These are phyloP conservation scores for Xylariaceae sp. DNA, from an alignment of 2,329 filamentous ascomycete species.

Conservation along the genomic window DNA sequence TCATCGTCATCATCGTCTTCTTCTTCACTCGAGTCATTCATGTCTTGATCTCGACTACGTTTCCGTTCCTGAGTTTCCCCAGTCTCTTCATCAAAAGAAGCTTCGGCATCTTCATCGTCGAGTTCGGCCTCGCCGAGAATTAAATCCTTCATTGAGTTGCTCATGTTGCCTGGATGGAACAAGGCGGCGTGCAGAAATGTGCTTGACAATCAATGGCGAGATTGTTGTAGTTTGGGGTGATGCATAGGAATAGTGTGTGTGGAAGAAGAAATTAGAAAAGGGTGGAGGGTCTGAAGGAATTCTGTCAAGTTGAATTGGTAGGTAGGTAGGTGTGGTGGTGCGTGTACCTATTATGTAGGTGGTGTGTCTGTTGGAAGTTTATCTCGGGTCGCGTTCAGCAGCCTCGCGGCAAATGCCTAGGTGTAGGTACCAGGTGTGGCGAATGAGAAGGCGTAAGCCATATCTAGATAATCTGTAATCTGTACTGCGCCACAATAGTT, in stretches of 20 bases:
- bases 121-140: conserved; percentile 82
- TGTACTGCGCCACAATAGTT: no score
- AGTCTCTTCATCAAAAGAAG: conserved; percentile 72
- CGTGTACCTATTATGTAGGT: no score
- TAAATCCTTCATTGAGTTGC: conserved; percentile 63
- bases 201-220: background rate
- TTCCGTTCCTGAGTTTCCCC: conserved; percentile 50
- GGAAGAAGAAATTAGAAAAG: background rate
- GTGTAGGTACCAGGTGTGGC: no score
- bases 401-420: no score
- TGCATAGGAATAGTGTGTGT: background rate
- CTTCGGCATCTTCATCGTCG: conserved; percentile 79
- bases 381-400: no score
- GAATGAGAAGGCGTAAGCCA: no score
- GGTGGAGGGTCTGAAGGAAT: background rate
- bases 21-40: conserved; percentile 86
- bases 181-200: background rate
- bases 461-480: no score
- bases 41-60: conserved; percentile 38
- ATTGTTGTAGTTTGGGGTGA: background rate
- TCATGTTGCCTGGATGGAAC: conserved; percentile 45
- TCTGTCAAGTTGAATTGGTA: background rate
- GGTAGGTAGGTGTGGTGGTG: background rate
- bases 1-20: conserved; percentile 90
- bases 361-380: background rate